A percentile compares a stretch with the other conserved stretches of the same genome.
Conservation (phyloP, 169 alveolate species). For the Eimeria falciformis region DNA sequence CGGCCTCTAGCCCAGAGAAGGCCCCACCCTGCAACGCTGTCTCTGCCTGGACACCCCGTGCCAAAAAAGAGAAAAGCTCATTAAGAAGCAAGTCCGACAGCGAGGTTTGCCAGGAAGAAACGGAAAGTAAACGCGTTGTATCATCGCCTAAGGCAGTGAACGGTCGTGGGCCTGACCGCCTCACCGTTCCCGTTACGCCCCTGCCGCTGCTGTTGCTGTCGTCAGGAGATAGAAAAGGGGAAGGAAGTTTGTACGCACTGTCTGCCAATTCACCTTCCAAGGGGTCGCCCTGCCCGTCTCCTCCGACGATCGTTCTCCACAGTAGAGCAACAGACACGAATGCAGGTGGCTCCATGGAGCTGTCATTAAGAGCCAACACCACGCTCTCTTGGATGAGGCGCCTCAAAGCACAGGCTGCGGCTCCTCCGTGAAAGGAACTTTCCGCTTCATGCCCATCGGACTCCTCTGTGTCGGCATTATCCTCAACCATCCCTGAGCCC, state of each 20-base stretch:
- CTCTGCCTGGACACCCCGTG: too few relatives aligned
- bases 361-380: background rate
- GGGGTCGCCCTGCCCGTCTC: background rate
- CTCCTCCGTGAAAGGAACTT: background rate
- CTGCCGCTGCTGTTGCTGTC: conserved; percentile 27
- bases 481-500: too few relatives aligned
- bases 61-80: too few relatives aligned
- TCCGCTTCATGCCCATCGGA: background rate
- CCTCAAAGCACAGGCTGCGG: background rate
- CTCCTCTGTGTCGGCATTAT: too few relatives aligned
- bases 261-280: too few relatives aligned
- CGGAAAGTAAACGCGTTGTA: too few relatives aligned
- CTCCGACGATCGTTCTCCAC: background rate
- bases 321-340: conserved; percentile 3
- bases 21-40: too few relatives aligned
- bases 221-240: background rate
- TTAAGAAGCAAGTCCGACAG: background rate
- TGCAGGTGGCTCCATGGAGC: background rate
- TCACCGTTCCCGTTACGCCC: background rate
- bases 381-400: background rate
- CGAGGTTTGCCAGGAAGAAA: background rate
- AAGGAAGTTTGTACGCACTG: too few relatives aligned
- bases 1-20: background rate
- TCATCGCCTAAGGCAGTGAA: too few relatives aligned
- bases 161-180: too few relatives aligned